Evolutionary conservation across 208 protist species (phyloP).

Genomic region (Leishmania major): DNA sequence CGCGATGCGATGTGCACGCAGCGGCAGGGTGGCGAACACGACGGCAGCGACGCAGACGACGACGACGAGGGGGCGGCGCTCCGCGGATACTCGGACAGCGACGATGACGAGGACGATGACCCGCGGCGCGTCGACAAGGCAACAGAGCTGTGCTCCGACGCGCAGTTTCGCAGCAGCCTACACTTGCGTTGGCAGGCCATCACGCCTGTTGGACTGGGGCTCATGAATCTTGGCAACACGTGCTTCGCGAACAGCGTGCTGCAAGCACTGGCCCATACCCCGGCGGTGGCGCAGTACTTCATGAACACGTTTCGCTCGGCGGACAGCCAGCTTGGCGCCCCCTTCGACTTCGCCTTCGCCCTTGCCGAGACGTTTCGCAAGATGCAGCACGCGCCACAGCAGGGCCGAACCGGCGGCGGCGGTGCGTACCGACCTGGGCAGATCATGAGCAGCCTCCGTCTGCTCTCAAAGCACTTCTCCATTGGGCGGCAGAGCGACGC

Average conservation of each 20-base stretch:
- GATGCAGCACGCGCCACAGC: constrained; percentile 39
- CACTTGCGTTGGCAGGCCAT: constrained; percentile 71
- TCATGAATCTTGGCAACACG: constrained; percentile 91
- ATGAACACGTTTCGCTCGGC: constrained; percentile 54
- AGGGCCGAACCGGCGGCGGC: constrained; percentile 14
- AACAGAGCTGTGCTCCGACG: constrained; percentile 61
- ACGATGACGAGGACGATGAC: constrained; percentile 73
- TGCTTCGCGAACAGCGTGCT: constrained; percentile 92
- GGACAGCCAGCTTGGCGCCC: constrained; percentile 49
- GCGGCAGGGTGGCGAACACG: neutral
- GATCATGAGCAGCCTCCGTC: constrained; percentile 64
- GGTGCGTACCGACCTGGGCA: constrained; percentile 55
- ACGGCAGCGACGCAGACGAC: constrained; percentile 21
- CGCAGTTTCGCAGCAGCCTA: constrained; percentile 49
- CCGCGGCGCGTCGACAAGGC: constrained; percentile 50
- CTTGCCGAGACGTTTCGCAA: constrained; percentile 78
- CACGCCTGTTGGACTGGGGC: constrained; percentile 58
- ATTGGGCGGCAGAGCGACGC: constrained; percentile 90
- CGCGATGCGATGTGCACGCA: constrained; percentile 10
- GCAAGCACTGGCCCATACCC: constrained; percentile 85
- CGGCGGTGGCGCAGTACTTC: constrained; percentile 89
- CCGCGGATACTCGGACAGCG: constrained; percentile 1
- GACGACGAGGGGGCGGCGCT: constrained; percentile 3
- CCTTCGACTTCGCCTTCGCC: constrained; percentile 86
- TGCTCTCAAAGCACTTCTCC: constrained; percentile 75